Percentiles rank a stretch among this genome's conserved stretches.
phyloP scores from a whole-genome alignment of 2,329 filamentous ascomycete genomes.

The Paecilomyces formosus region DNA sequence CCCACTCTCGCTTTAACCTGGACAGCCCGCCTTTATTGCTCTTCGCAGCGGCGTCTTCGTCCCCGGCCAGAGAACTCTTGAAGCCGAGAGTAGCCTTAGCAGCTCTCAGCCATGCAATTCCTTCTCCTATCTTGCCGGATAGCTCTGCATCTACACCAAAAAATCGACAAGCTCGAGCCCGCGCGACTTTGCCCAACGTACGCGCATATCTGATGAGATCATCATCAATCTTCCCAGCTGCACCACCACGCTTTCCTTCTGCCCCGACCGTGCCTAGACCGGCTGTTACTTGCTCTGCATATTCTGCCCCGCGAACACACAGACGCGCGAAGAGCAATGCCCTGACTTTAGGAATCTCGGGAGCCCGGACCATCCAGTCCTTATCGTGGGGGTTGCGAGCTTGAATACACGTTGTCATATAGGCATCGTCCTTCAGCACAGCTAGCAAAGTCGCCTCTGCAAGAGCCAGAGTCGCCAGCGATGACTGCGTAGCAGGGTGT shows the following conservation, averaged over 20 bases:
- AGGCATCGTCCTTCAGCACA: conserved; percentile 90
- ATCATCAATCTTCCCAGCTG: conserved; percentile 50
- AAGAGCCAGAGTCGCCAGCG: conserved; percentile 53
- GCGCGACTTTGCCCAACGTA: conserved; percentile 65
- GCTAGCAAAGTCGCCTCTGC: conserved; percentile 86
- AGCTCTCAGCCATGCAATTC: conserved; percentile 77
- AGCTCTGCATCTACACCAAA: conserved; percentile 85
- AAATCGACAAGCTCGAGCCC: conserved; percentile 82
- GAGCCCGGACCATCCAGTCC: conserved; percentile 95
- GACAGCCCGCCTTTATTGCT: conserved; percentile 25
- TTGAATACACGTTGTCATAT: conserved; percentile 73
- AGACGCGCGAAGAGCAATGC: conserved; percentile 81
- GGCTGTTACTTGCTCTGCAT: conserved; percentile 65
- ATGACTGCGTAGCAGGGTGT: conserved; percentile 33
- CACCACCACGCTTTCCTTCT: conserved; percentile 12
- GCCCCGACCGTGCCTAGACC: conserved; percentile 36
- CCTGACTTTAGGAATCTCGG: conserved; percentile 79
- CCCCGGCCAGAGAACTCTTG: conserved; percentile 35
- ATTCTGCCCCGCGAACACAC: conserved; percentile 80
- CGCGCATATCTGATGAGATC: conserved; percentile 66
- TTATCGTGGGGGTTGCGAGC: conserved; percentile 73
- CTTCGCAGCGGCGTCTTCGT: conserved; percentile 29
- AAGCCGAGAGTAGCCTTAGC: conserved; percentile 69
- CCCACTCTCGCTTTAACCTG: conserved; percentile 65
- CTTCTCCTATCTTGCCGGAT: conserved; percentile 71